Percentiles rank a stretch among this genome's conserved stretches.
Conservation (phyloP, 768 basidiomycete species). For the Agrocybe chaxingu region DNA sequence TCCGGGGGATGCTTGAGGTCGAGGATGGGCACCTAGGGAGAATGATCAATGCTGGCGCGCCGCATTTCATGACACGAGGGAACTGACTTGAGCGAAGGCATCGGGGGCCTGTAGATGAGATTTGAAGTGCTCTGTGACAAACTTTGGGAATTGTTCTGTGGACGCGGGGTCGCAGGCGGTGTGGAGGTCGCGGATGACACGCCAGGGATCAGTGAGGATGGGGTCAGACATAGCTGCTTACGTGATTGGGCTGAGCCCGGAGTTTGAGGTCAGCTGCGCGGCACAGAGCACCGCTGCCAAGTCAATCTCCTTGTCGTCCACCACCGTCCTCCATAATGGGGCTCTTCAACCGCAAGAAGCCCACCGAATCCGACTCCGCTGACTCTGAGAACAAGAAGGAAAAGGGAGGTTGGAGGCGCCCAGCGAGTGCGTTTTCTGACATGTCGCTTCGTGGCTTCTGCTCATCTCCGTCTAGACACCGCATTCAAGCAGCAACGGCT, state of each 20-base stretch:
- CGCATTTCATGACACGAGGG: slow-evolving; percentile 1
- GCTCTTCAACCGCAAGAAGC: slow-evolving; percentile 57
- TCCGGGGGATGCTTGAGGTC: slow-evolving; percentile 46
- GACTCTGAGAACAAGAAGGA: slow-evolving; percentile 68
- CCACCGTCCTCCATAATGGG: slow-evolving; percentile 36
- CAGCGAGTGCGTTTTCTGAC: slow-evolving; percentile 57
- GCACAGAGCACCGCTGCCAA: slow-evolving; percentile 3
- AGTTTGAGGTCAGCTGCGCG: slow-evolving; percentile 15
- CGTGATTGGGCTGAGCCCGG: slow-evolving; percentile 17
- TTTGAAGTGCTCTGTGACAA: slow-evolving; percentile 45
- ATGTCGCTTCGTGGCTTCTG: slow-evolving; percentile 16
- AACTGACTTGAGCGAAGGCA: slow-evolving; percentile 37
- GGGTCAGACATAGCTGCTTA: slow-evolving; percentile 52
- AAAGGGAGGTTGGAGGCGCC: slow-evolving; percentile 81
- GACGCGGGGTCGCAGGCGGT: slow-evolving; percentile 16
- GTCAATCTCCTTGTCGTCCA: slow-evolving; percentile 4
- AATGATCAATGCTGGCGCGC: not conserved
- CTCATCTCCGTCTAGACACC: slow-evolving; percentile 59
- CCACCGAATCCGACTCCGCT: slow-evolving; percentile 31
- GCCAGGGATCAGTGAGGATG: slow-evolving; percentile 43
- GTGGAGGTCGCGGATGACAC: slow-evolving; percentile 48
- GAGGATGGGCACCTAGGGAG: slow-evolving; percentile 55
- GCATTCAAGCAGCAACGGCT: slow-evolving; percentile 99
- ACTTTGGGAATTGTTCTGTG: slow-evolving; percentile 34
- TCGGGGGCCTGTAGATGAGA: slow-evolving; percentile 36